These are phyloP conservation scores for Solanum paucissectum DNA, from an alignment of 257 asterid species.

Conservation along the genomic window DNA sequence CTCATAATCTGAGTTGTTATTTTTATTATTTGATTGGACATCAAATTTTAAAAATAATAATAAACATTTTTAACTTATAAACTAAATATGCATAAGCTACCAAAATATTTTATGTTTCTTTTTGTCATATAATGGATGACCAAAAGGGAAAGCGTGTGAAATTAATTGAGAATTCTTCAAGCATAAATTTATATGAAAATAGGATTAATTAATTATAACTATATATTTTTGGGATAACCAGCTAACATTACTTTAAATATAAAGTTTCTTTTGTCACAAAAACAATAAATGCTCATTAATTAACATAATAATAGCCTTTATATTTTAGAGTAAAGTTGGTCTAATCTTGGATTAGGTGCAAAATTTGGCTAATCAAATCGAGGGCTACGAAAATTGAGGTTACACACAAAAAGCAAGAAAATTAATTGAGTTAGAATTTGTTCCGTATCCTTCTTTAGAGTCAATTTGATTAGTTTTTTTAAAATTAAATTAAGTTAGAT, in stretches of 20 bases:
- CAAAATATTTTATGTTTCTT: background rate
- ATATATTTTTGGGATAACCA: background rate
- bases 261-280: background rate
- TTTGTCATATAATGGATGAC: background rate
- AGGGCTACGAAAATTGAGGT: conserved; percentile 9
- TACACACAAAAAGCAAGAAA: background rate
- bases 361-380: conserved; percentile 20
- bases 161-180: background rate
- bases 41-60: background rate
- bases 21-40: too few relatives aligned
- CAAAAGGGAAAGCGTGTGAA: background rate
- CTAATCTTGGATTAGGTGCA: conserved; percentile 14
- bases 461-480: background rate
- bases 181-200: background rate
- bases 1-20: background rate
- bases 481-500: background rate
- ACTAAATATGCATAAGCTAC: background rate
- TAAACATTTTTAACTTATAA: background rate
- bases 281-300: conserved; percentile 6
- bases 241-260: background rate
- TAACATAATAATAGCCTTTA: background rate
- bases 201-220: background rate
- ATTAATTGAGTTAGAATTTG: background rate
- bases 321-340: conserved; percentile 7
- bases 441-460: background rate